A percentile compares a stretch with the other conserved stretches of the same genome.
phyloP scores from a whole-genome alignment of 2,329 filamentous ascomycete genomes.

The Trichoderma harzianum region DNA sequence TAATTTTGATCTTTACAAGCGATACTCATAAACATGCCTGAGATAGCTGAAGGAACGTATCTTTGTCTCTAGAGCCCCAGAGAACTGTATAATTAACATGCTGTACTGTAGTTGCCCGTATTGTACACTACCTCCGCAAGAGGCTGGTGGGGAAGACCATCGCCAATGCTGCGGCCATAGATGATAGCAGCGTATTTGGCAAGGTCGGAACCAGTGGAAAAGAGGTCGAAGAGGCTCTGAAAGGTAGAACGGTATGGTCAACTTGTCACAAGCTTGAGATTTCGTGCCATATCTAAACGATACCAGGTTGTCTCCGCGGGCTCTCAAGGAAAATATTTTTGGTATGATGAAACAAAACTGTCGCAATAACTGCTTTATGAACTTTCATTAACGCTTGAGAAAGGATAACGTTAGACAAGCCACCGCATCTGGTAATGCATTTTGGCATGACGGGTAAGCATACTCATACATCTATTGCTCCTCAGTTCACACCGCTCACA shows the following conservation, averaged over 20 bases:
- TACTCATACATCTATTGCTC: neutral
- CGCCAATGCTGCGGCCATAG: conserved; percentile 62
- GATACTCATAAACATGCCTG: conserved; percentile 48
- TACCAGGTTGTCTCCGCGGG: conserved; percentile 59
- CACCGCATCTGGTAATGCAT: conserved; percentile 87
- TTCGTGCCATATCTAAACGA: neutral
- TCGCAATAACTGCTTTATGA: neutral
- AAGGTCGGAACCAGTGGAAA: conserved; percentile 79
- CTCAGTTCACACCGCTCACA: conserved; percentile 14
- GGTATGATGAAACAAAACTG: conserved; percentile 42
- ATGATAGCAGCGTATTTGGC: conserved; percentile 84
- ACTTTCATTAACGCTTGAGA: neutral
- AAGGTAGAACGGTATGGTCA: conserved; percentile 60
- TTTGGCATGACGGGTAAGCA: conserved; percentile 65
- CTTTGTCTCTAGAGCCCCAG: neutral
- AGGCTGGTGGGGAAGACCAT: conserved; percentile 84
- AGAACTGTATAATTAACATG: neutral
- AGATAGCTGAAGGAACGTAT: conserved; percentile 56
- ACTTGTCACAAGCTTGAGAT: neutral
- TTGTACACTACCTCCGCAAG: conserved; percentile 79
- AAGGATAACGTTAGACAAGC: conserved; percentile 58
- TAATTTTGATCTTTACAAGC: neutral
- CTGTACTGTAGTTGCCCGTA: conserved; percentile 67
- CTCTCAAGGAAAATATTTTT: conserved; percentile 97
- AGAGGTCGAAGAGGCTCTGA: conserved; percentile 70